Base-by-base conservation (phyloP, 768 basidiomycete genomes). In the Saitozyma sp. region DNA sequence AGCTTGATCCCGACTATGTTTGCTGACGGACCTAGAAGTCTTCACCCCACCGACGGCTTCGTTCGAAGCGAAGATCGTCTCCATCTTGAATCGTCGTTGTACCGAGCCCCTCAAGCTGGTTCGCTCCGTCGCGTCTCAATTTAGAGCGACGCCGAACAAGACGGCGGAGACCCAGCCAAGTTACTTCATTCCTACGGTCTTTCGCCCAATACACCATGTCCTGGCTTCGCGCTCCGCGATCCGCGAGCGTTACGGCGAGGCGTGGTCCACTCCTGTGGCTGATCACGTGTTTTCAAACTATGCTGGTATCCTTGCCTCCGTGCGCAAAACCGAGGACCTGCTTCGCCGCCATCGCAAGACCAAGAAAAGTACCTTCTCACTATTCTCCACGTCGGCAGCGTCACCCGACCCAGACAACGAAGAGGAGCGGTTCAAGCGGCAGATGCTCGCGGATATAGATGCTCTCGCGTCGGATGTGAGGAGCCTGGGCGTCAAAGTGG, bases 291-390 rank as follows among this genome's bases (percentile, higher is more conserved):
- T 69, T 54, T 58, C 48, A 60, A 92, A 91, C 71, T 96, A 95
- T 77, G 86, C 88, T 11, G 84, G 84, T 59, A 89, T 91, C 73
- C 83, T 98, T 20, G 83, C 86, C 9, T 85, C 86, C 0, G 92
- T 94, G 85, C 90, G 87, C 78, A 95, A 95, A 82, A 91, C 91
- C 8, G 92, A 97, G 66, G 92, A 93, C 74, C 89, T 91, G 10
- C 81, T 98, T 29, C 84, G 88, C 45, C 85, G 90, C 43, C 83
- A 95, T 69, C 92, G 93, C 75, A 95, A 90, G 77, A 89, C 89
- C 50, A 91, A 90, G 72, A 91, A 88, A 68, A 81, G 83, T 0
- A 83, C 87, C 0, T 89, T 91, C 77, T 90, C 91, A 4, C 82
- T 96, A 29, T 96, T 98, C 70, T 71, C 75, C 4, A 66, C 60